Percentiles rank a stretch among this genome's conserved stretches.
Evolutionary conservation across 1,139 yeast species (phyloP).

Genomic region (Geotrichum phurueaensis): DNA sequence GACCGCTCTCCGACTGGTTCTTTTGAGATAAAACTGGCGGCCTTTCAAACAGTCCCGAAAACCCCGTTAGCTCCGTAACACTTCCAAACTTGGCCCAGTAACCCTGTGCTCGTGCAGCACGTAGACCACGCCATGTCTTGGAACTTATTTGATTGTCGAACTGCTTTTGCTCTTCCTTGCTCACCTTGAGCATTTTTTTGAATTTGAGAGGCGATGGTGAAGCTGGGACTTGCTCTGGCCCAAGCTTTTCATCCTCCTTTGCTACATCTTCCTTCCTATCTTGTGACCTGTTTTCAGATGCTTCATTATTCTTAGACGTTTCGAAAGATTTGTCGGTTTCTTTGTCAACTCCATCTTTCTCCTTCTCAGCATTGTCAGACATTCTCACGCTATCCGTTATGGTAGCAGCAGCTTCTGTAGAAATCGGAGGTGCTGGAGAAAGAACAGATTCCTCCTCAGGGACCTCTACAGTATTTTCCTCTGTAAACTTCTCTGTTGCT

Average conservation of each 20-base stretch:
- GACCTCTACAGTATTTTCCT: constrained; percentile 12
- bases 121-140: constrained; percentile 32
- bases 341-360: neutral
- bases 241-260: neutral
- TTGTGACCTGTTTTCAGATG: constrained; percentile 5
- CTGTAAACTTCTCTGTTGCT: constrained; percentile 9
- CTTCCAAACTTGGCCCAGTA: constrained; percentile 30
- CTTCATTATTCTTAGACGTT: neutral
- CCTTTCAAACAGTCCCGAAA: constrained; percentile 27
- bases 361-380: constrained; percentile 7
- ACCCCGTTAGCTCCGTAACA: constrained; percentile 25
- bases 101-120: constrained; percentile 33
- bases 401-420: neutral
- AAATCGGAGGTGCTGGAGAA: too few relatives aligned
- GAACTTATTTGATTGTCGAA: constrained; percentile 23
- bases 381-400: constrained; percentile 5
- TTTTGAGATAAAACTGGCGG: neutral
- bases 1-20: neutral
- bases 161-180: constrained; percentile 13
- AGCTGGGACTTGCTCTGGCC: neutral
- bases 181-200: constrained; percentile 5
- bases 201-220: neutral
- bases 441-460: neutral
- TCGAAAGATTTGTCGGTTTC: neutral
- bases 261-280: neutral